Evolutionary conservation across 202 grass and related monocot species (phyloP).

Genomic region (Miscanthus sacchariflorus): DNA sequence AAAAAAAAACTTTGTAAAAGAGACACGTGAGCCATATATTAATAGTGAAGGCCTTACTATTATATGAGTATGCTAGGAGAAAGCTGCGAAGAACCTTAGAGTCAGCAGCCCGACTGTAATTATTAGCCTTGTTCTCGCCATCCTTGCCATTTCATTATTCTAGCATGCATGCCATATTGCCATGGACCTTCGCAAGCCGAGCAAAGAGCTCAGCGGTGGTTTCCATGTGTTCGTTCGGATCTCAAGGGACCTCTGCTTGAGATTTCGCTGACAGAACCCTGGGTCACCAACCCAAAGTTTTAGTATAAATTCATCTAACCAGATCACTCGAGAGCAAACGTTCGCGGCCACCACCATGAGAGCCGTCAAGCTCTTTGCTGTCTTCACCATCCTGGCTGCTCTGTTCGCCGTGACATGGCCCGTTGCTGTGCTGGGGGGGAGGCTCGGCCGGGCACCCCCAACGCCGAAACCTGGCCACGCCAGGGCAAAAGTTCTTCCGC

Average conservation of each 20-base stretch:
- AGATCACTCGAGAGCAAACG: neutral
- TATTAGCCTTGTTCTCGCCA: too few species aligned
- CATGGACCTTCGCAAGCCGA: too few species aligned
- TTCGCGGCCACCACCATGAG: neutral
- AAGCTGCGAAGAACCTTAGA: too few species aligned
- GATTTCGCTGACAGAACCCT: neutral
- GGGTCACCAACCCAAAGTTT: neutral
- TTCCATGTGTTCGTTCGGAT: neutral
- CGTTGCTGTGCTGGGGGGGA: neutral
- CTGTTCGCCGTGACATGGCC: neutral
- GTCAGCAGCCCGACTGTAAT: too few species aligned
- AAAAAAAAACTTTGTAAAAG: too few species aligned
- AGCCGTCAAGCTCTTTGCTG: neutral
- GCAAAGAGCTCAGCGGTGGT: neutral
- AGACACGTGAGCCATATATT: too few species aligned
- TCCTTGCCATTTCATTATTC: too few species aligned
- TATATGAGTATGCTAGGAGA: too few species aligned
- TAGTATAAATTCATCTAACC: neutral
- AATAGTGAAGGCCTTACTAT: too few species aligned
- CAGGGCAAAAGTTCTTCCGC: accelerated
- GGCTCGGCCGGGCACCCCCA: neutral
- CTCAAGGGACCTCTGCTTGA: neutral
- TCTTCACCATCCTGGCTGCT: neutral
- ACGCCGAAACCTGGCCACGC: neutral
- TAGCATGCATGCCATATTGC: too few species aligned